Base-by-base conservation (phyloP, 768 basidiomycete species). In the Dacryopinax primogenitus region DNA sequence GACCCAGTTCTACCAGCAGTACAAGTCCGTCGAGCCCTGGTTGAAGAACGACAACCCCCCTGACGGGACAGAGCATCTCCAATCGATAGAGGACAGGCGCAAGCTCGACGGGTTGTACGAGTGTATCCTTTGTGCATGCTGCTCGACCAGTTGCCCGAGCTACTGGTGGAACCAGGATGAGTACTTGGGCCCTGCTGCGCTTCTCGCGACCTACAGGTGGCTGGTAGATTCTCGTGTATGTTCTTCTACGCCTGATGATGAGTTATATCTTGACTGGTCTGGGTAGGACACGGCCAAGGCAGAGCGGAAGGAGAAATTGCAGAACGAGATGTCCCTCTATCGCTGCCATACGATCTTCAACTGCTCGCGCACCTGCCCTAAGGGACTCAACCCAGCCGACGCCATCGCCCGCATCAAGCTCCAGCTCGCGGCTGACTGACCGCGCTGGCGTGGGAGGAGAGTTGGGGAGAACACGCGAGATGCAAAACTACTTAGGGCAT, bases 161-260 rank as follows among this genome's bases (percentile, higher is more conserved):
- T 96, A 98, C 77, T 97, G 95, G 95, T 98, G 95, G 95, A 98
- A 97, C 78, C 92, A 93, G 77, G 93, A 97, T 73, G 89, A 92
- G 76, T 99, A 99, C 76, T 87, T 99, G 39, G 94, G 95, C 35
- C 95, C 95, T 4, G 95, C 95, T 0, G 93, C 93, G 0, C 78
- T 97, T 71, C 92, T 97, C 92, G 90, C 92, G 71, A 92, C 92
- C 0, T 96, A 97, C 77, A 81, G 94, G 69, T 98, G 95, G 95
- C 95, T 99, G 73, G 93, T 94, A 0, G 95, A 98, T 74, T 95
- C 92, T 58, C 81, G 95, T 70, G 91, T 91, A 69, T 65, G 86
- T 79, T 4, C 44, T 62, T 45, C 61, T 18, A 58, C 33, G 26
- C 13, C 34, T 63, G 1, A 11, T 63, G 12, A 13, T 34, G 28